phyloP scores from a whole-genome alignment of 176 grass and related monocot genomes.

The Rhynchospora tenuis region DNA sequence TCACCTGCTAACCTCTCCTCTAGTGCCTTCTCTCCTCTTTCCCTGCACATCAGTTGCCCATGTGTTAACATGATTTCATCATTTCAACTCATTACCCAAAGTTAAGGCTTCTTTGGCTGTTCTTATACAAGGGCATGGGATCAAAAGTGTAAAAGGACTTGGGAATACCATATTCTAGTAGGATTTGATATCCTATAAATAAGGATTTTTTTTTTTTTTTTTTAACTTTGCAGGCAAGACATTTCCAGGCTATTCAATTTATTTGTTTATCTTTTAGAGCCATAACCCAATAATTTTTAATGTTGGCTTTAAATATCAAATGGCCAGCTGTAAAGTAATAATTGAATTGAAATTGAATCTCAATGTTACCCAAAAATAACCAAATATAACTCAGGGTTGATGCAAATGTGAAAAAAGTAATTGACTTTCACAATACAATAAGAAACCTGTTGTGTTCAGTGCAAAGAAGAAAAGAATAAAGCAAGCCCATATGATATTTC shows the following conservation, averaged over 20 bases:
- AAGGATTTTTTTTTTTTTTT: background rate
- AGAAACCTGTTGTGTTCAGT: background rate
- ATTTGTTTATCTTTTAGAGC: background rate
- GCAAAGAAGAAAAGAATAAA: background rate
- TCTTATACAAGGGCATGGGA: background rate
- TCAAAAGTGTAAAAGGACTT: background rate
- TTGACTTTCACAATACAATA: background rate
- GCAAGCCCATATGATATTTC: background rate
- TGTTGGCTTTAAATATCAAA: background rate
- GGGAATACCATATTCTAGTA: background rate
- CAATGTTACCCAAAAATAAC: background rate
- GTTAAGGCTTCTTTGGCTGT: background rate
- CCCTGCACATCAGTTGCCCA: slow-evolving; percentile 34
- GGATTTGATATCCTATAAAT: background rate
- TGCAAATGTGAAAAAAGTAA: background rate
- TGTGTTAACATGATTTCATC: background rate
- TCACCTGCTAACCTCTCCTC: slow-evolving; percentile 69
- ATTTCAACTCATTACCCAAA: background rate
- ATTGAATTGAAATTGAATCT: background rate
- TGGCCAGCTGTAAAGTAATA: background rate
- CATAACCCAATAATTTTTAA: background rate
- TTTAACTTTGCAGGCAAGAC: background rate
- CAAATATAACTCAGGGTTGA: background rate
- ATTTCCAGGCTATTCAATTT: background rate
- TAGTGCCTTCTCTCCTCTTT: slow-evolving; percentile 81